Percentiles rank a stretch among this genome's conserved stretches.
These are phyloP conservation scores for Polytrichum formosum DNA, from an alignment of 225 moss, liverwort and hornwort genomes.

Conservation along the genomic window DNA sequence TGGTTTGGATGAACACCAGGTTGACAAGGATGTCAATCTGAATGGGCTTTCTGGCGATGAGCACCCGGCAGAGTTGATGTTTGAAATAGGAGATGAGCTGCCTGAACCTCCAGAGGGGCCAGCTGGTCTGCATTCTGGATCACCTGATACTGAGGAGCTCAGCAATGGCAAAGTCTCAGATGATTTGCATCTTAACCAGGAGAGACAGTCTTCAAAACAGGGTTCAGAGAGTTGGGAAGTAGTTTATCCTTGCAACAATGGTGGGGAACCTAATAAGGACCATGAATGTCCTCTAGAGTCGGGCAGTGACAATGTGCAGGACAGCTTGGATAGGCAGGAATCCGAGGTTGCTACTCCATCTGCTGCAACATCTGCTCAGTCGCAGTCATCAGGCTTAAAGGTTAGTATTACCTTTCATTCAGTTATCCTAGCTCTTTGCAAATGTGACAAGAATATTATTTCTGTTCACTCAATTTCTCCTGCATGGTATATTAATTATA, in stretches of 20 bases:
- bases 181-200: constrained; percentile 35
- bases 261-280: constrained; percentile 27
- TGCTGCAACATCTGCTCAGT: constrained; percentile 39
- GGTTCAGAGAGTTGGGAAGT: constrained; percentile 14
- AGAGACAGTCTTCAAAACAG: constrained; percentile 27
- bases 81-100: constrained; percentile 37
- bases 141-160: constrained; percentile 37
- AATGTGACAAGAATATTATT: neutral
- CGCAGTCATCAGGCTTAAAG: constrained; percentile 46
- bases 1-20: constrained; percentile 19
- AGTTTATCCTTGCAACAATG: constrained; percentile 23
- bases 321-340: constrained; percentile 41
- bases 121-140: constrained; percentile 24
- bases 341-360: constrained; percentile 41
- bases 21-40: constrained; percentile 25
- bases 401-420: constrained; percentile 9
- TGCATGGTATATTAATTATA: neutral
- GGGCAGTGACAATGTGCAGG: constrained; percentile 36
- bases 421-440: neutral
- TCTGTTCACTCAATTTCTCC: neutral
- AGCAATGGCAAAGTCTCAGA: constrained; percentile 47
- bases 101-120: constrained; percentile 42
- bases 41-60: constrained; percentile 44
- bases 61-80: constrained; percentile 31
- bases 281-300: constrained; percentile 29